Evolutionary conservation across 2,329 filamentous ascomycete genomes (phyloP).

Genomic region (Phaeophleospora eucalypticola): DNA sequence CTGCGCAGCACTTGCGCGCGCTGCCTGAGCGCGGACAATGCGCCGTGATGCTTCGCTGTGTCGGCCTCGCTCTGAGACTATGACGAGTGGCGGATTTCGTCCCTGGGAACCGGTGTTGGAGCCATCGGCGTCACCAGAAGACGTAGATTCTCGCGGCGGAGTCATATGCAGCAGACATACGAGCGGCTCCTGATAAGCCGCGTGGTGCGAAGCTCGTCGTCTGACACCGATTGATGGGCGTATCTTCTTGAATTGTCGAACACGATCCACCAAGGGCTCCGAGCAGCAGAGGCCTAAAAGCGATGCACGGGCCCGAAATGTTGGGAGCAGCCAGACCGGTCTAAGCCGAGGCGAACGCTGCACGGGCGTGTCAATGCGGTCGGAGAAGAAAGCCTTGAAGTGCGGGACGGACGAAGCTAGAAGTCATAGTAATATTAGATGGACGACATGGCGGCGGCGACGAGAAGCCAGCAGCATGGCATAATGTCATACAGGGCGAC

Average conservation of each 20-base stretch:
- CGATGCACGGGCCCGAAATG: too few relatives aligned
- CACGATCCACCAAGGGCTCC: too few relatives aligned
- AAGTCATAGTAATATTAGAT: too few relatives aligned
- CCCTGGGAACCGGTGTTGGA: slow-evolving; percentile 5
- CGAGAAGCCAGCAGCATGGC: not conserved
- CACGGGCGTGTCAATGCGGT: too few relatives aligned
- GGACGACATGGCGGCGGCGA: not conserved
- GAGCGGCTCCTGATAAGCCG: not conserved
- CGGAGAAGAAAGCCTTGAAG: too few relatives aligned
- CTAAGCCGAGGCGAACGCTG: too few relatives aligned
- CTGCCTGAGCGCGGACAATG: slow-evolving; percentile 33
- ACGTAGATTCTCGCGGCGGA: slow-evolving; percentile 12
- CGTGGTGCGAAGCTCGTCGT: too few relatives aligned
- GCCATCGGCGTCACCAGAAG: slow-evolving; percentile 9
- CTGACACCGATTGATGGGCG: too few relatives aligned
- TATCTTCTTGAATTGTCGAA: too few relatives aligned
- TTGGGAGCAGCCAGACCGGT: too few relatives aligned
- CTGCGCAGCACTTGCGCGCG: slow-evolving; percentile 32
- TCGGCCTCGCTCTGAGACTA: slow-evolving; percentile 30
- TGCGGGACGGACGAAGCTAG: too few relatives aligned
- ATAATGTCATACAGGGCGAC: not conserved
- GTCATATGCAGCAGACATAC: slow-evolving; percentile 13
- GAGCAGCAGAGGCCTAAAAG: too few relatives aligned
- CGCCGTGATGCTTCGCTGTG: slow-evolving; percentile 30
- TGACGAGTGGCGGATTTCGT: slow-evolving; percentile 28